Evolutionary conservation across 768 basidiomycete genomes (phyloP).

Genomic region (Suillus discolor): DNA sequence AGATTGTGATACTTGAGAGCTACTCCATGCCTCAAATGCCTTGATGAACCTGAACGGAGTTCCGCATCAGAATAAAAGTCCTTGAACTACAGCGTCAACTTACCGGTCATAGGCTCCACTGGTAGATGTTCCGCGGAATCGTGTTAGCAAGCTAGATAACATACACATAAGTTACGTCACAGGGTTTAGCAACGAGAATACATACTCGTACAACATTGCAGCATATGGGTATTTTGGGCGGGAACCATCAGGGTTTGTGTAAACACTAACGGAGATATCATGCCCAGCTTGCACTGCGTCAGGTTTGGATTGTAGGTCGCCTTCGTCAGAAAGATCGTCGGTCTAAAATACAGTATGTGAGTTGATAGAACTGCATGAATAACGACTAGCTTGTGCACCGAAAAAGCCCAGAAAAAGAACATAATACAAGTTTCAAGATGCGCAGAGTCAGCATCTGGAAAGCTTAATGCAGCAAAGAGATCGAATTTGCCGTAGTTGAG

Average conservation of each 20-base stretch:
- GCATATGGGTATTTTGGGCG: slow-evolving; percentile 38
- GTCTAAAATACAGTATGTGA: slow-evolving; percentile 25
- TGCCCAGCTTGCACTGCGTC: slow-evolving; percentile 38
- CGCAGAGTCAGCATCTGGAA: slow-evolving; percentile 37
- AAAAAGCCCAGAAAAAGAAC: slow-evolving; percentile 43
- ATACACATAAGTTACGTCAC: slow-evolving; percentile 17
- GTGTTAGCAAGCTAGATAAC: slow-evolving; percentile 30
- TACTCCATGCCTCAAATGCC: slow-evolving; percentile 39
- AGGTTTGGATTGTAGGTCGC: slow-evolving; percentile 35
- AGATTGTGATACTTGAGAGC: slow-evolving; percentile 38
- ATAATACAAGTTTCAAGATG: slow-evolving; percentile 39
- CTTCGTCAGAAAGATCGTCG: slow-evolving; percentile 41
- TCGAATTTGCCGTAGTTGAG: slow-evolving; percentile 41
- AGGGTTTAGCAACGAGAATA: slow-evolving; percentile 10
- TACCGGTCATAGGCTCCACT: slow-evolving; percentile 38
- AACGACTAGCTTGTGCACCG: slow-evolving; percentile 22
- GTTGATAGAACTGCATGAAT: background rate
- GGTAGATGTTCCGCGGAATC: slow-evolving; percentile 39
- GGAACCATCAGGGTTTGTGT: slow-evolving; percentile 28
- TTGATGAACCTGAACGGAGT: slow-evolving; percentile 30
- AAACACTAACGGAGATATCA: slow-evolving; percentile 31
- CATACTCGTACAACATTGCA: slow-evolving; percentile 42
- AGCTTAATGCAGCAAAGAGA: slow-evolving; percentile 40
- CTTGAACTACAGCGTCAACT: background rate
- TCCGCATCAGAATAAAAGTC: slow-evolving; percentile 6